Percentiles rank a stretch among this genome's conserved stretches.
Conservation (phyloP, 768 basidiomycete species). For the Roridomyces roridus region DNA sequence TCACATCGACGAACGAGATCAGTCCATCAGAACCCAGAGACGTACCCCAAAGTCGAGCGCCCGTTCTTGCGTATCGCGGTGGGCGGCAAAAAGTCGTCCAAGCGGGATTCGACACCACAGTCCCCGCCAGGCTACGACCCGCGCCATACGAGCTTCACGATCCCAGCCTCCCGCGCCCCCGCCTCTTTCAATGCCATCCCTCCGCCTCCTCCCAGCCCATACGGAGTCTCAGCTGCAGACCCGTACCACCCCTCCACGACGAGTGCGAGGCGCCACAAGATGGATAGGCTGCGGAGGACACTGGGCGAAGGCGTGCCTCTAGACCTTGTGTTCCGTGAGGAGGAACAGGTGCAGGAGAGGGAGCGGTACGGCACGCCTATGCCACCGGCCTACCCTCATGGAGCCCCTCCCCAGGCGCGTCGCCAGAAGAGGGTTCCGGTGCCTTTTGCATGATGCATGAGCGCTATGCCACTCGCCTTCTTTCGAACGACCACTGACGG, state of each 20-base stretch:
- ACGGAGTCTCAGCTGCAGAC: too few relatives aligned
- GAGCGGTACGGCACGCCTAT: too few relatives aligned
- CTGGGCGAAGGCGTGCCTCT: constrained; percentile 71
- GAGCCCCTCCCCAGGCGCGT: too few relatives aligned
- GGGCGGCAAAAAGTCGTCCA: constrained; percentile 7
- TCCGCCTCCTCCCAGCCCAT: too few relatives aligned
- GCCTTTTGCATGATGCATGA: too few relatives aligned
- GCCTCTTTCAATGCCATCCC: constrained; percentile 40
- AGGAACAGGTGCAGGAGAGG: too few relatives aligned
- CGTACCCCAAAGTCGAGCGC: constrained; percentile 21
- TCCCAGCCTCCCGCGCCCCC: constrained; percentile 29
- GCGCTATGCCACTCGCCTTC: too few relatives aligned
- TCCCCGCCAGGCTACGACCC: constrained; percentile 22
- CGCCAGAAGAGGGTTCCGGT: too few relatives aligned
- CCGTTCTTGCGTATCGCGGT: constrained; percentile 18
- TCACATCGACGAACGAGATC: constrained; percentile 8
- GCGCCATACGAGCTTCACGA: constrained; percentile 25
- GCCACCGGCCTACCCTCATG: too few relatives aligned
- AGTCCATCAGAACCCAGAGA: constrained; percentile 12
- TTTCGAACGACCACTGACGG: too few relatives aligned
- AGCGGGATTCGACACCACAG: constrained; percentile 21
- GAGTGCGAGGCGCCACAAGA: constrained; percentile 57
- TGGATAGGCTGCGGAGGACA: constrained; percentile 65
- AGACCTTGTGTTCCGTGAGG: constrained; percentile 61
- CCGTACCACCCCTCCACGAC: constrained; percentile 47